Conservation (phyloP, 2,329 filamentous ascomycete species). For the Stagonosporopsis chrysanthemi region DNA sequence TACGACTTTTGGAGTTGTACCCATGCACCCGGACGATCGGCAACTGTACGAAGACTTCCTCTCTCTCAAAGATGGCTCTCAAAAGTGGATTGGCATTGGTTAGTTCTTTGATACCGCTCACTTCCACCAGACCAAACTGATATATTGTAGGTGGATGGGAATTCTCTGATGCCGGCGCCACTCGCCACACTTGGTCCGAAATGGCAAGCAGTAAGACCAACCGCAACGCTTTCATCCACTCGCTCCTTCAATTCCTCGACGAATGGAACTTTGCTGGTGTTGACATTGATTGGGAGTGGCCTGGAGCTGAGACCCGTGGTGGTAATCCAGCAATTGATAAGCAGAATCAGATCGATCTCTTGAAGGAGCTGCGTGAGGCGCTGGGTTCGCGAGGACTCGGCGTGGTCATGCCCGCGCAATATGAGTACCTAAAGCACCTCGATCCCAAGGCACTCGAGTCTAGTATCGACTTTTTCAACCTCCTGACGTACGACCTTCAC, state of each 20-base stretch:
- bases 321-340: constrained; percentile 48
- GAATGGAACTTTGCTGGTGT: constrained; percentile 54
- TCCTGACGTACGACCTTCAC: constrained; percentile 59
- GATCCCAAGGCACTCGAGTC: constrained; percentile 34
- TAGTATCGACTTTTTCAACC: constrained; percentile 53
- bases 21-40: constrained; percentile 27
- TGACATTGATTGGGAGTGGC: constrained; percentile 58
- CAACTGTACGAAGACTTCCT: constrained; percentile 30
- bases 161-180: constrained; percentile 39
- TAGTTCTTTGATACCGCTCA: constrained; percentile 24
- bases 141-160: constrained; percentile 49
- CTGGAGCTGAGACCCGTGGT: constrained; percentile 41
- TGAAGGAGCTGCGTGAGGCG: constrained; percentile 32
- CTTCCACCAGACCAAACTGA: neutral
- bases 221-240: constrained; percentile 49
- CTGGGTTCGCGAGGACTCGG: constrained; percentile 32
- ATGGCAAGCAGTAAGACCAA: constrained; percentile 42
- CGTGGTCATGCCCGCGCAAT: constrained; percentile 37
- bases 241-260: constrained; percentile 51
- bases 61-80: constrained; percentile 17
- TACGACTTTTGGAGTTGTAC: constrained; percentile 32
- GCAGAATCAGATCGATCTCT: constrained; percentile 29
- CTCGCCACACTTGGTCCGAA: constrained; percentile 47
- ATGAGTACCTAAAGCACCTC: constrained; percentile 38
- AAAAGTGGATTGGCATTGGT: constrained; percentile 32